Evolutionary conservation across 2,329 filamentous ascomycete species (phyloP).

Genomic region (Phialophora verrucosa): DNA sequence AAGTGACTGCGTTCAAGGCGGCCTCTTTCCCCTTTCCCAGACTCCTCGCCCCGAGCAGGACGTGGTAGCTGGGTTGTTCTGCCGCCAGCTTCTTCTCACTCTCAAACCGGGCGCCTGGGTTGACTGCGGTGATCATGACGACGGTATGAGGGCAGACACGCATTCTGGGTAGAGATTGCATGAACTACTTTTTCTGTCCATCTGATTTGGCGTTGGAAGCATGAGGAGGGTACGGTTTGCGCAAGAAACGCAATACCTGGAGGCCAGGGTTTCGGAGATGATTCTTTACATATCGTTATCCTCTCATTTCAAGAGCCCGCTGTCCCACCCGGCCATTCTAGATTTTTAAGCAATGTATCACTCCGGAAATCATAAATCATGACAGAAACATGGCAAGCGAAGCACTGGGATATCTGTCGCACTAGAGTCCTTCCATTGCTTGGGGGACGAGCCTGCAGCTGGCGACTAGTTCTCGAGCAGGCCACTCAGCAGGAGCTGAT

Average conservation of each 20-base stretch:
- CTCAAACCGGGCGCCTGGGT: slow-evolving; percentile 17
- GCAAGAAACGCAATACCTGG: neutral
- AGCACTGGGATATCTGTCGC: neutral
- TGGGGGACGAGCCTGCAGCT: slow-evolving; percentile 12
- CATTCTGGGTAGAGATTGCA: slow-evolving; percentile 1
- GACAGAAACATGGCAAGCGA: neutral
- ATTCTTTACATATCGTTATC: neutral
- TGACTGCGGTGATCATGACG: slow-evolving; percentile 23
- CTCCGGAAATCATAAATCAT: neutral
- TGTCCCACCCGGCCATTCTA: neutral
- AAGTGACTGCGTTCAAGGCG: too few species aligned
- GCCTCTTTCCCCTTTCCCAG: too few species aligned
- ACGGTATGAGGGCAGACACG: neutral
- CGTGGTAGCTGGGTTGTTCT: too few species aligned
- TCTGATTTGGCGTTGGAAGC: neutral
- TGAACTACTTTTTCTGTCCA: neutral
- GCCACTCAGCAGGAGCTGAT: slow-evolving; percentile 12
- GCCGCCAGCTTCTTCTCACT: slow-evolving; percentile 20
- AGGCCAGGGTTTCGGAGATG: neutral
- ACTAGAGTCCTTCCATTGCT: neutral
- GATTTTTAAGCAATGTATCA: slow-evolving; percentile 3
- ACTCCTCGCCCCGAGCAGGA: too few species aligned
- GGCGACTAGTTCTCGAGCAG: slow-evolving; percentile 25
- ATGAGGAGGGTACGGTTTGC: neutral
- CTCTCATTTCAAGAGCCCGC: too few species aligned